phyloP scores from a whole-genome alignment of 1,139 yeast genomes.

The Oligophagozyma castellii region DNA sequence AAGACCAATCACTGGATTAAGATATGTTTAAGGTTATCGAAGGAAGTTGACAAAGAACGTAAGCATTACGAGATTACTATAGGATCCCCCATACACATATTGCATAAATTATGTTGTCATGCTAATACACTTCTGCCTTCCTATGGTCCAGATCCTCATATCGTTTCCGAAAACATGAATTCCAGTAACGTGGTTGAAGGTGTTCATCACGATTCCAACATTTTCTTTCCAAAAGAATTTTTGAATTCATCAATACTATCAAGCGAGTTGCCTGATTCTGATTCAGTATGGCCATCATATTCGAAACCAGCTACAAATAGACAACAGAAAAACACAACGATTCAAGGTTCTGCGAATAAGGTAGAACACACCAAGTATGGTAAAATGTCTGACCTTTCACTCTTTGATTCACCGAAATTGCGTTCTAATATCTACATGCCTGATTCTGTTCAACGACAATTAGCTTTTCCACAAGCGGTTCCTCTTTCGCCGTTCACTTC shows the following conservation, averaged over 20 bases:
- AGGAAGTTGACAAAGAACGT: conserved; percentile 43
- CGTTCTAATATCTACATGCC: conserved; percentile 51
- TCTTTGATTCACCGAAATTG: conserved; percentile 19
- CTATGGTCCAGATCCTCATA: conserved; percentile 20
- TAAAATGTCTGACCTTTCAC: conserved; percentile 5
- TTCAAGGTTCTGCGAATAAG: background rate
- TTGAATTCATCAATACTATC: conserved; percentile 34
- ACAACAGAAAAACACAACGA: conserved; percentile 4
- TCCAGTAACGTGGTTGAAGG: conserved; percentile 4
- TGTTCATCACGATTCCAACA: conserved; percentile 25
- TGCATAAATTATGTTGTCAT: conserved; percentile 50
- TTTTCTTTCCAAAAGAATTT: conserved; percentile 28
- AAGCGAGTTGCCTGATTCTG: conserved; percentile 42
- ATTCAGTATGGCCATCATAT: conserved; percentile 12
- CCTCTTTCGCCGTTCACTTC: conserved; percentile 36
- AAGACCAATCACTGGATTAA: conserved; percentile 95
- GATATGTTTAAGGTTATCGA: conserved; percentile 69
- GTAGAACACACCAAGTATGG: conserved; percentile 3
- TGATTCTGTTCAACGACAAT: conserved; percentile 28
- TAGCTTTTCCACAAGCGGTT: conserved; percentile 46
- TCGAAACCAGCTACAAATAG: conserved; percentile 7
- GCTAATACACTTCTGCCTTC: conserved; percentile 49
- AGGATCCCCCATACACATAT: conserved; percentile 81
- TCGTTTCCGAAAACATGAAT: conserved; percentile 8
- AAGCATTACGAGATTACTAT: conserved; percentile 88